Evolutionary conservation across 2,329 filamentous ascomycete genomes (phyloP).

Genomic region (Cladophialophora bantiana): DNA sequence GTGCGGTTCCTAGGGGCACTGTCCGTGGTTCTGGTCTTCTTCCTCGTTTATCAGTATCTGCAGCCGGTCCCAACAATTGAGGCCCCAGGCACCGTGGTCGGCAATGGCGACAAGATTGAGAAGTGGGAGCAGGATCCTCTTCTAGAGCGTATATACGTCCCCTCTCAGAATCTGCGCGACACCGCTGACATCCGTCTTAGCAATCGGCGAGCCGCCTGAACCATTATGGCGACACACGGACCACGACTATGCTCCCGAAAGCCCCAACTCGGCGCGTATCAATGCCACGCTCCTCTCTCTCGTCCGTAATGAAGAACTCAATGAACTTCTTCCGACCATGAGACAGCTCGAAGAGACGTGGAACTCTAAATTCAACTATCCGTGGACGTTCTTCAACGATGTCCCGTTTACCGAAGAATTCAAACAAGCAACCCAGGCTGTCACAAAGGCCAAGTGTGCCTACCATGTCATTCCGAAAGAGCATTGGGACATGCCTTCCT

Average conservation of each 20-base stretch:
- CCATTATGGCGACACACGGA: constrained; percentile 74
- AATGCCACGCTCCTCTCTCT: constrained; percentile 91
- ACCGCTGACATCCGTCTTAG: constrained; percentile 54
- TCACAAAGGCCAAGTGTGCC: constrained; percentile 84
- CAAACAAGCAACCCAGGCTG: constrained; percentile 78
- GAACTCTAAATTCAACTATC: constrained; percentile 99
- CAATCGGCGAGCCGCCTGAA: constrained; percentile 82
- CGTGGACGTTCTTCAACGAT: constrained; percentile 99
- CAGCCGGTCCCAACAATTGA: constrained; percentile 57
- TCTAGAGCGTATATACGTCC: constrained; percentile 73
- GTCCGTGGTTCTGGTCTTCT: constrained; percentile 75
- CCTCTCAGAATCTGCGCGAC: constrained; percentile 17
- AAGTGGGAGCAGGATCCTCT: constrained; percentile 81
- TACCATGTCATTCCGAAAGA: constrained; percentile 76
- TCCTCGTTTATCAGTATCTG: constrained; percentile 79
- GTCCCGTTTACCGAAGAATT: constrained; percentile 92
- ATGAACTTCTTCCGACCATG: constrained; percentile 87
- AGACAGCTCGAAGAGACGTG: constrained; percentile 89
- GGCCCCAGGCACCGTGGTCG: constrained; percentile 41
- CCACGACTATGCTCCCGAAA: constrained; percentile 78
- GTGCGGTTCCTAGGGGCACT: constrained; percentile 78
- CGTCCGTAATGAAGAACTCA: constrained; percentile 88
- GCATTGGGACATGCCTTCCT: constrained; percentile 89
- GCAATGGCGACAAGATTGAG: constrained; percentile 54
- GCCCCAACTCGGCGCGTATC: constrained; percentile 79